These are phyloP conservation scores for Bacidia gigantensis DNA, from an alignment of 495 filamentous ascomycete genomes.

Conservation along the genomic window DNA sequence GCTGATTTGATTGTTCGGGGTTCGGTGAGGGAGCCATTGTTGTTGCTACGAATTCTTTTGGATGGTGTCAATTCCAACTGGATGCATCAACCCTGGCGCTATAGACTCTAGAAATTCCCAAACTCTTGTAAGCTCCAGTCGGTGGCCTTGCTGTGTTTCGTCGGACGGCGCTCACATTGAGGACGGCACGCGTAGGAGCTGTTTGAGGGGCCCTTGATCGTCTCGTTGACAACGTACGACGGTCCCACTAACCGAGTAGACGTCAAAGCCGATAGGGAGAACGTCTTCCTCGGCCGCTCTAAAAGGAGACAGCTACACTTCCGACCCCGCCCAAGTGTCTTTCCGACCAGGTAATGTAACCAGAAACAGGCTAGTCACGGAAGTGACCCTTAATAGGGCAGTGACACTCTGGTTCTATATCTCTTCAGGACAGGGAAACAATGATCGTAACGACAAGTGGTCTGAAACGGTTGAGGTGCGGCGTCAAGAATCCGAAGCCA, in stretches of 20 bases:
- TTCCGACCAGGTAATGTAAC: not conserved
- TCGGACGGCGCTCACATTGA: too few relatives aligned
- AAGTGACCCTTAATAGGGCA: not conserved
- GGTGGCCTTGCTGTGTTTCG: too few relatives aligned
- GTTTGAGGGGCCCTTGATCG: not conserved
- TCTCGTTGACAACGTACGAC: not conserved
- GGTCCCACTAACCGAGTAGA: not conserved
- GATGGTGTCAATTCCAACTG: too few relatives aligned
- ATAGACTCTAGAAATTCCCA: too few relatives aligned
- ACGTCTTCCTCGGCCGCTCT: not conserved
- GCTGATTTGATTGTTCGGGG: constrained; percentile 41
- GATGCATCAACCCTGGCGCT: too few relatives aligned
- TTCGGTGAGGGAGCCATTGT: constrained; percentile 80
- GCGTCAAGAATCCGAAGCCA: not conserved
- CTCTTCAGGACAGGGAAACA: not conserved
- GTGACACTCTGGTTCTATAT: not conserved
- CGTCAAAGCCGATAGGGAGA: not conserved
- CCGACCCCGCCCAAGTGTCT: not conserved
- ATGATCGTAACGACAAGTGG: not conserved
- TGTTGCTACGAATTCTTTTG: too few relatives aligned
- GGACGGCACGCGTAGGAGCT: too few relatives aligned
- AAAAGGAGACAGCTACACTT: not conserved
- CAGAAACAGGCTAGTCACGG: not conserved
- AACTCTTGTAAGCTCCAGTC: too few relatives aligned
- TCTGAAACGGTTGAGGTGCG: not conserved